Conservation (phyloP, 257 asterid genomes). For the Nicotiana otophora region DNA sequence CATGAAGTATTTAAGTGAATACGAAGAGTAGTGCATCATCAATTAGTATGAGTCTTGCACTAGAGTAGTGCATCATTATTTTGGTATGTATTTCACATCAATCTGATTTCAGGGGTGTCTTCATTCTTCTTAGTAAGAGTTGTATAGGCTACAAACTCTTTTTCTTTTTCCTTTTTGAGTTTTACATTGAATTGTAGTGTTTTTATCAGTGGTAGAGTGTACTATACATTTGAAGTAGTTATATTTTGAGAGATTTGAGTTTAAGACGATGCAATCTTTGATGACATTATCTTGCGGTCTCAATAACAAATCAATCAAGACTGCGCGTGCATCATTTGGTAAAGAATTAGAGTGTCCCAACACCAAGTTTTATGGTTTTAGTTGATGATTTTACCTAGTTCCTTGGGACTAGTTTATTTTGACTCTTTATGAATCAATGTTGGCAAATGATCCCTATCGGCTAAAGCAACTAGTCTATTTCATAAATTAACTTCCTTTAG, state of each 20-base stretch:
- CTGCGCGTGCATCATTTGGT: too few species aligned
- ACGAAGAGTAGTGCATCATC: neutral
- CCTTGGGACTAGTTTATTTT: too few species aligned
- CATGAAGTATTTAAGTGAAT: neutral
- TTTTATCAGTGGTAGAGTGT: neutral
- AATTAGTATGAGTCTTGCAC: neutral
- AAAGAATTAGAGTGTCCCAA: too few species aligned
- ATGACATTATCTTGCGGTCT: neutral
- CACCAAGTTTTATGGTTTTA: too few species aligned
- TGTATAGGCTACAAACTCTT: neutral
- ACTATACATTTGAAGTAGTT: neutral
- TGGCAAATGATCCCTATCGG: too few species aligned
- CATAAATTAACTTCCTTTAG: too few species aligned
- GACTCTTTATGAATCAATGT: too few species aligned
- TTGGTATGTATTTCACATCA: neutral
- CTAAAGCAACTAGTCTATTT: too few species aligned
- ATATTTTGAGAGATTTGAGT: neutral
- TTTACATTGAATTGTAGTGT: neutral
- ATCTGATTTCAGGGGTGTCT: slow-evolving; percentile 2
- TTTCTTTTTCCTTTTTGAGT: neutral
- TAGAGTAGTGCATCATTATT: neutral
- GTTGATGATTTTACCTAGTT: too few species aligned
- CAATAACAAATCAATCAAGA: neutral
- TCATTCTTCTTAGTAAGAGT: neutral
- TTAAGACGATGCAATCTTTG: neutral